Conservation (phyloP, 1,284 basidiomycete species). For the Tetrapyrgos nigripes region DNA sequence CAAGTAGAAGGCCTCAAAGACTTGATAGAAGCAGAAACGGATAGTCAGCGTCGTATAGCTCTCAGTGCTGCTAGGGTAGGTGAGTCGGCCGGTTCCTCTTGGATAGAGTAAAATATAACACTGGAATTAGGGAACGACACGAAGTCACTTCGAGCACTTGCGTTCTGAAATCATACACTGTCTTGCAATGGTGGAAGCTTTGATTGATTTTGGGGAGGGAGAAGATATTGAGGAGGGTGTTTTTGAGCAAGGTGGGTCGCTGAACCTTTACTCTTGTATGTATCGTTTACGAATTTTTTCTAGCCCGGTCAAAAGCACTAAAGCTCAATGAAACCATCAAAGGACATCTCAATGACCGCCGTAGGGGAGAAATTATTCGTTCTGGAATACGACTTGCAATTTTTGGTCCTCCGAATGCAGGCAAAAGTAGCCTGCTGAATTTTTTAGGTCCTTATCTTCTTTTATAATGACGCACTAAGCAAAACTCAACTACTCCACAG, state of each 20-base stretch:
- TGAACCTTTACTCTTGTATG: background rate
- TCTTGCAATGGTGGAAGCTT: constrained; percentile 81
- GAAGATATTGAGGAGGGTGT: constrained; percentile 85
- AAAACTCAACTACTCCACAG: constrained; percentile 41
- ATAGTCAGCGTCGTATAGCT: constrained; percentile 78
- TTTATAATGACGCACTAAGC: background rate
- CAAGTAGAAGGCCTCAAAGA: constrained; percentile 87
- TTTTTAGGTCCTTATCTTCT: constrained; percentile 64
- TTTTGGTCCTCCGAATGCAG: constrained; percentile 90
- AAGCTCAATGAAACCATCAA: constrained; percentile 57
- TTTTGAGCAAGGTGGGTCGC: constrained; percentile 62
- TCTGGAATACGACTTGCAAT: constrained; percentile 84
- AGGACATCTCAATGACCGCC: constrained; percentile 66
- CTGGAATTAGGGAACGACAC: constrained; percentile 58
- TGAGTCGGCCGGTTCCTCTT: constrained; percentile 36
- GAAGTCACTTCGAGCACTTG: constrained; percentile 66
- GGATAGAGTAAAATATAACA: background rate
- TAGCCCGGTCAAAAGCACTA: constrained; percentile 56
- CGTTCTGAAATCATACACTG: constrained; percentile 71
- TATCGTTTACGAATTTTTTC: constrained; percentile 9
- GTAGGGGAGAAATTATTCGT: constrained; percentile 84
- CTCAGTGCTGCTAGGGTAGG: constrained; percentile 63
- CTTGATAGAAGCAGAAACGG: constrained; percentile 87
- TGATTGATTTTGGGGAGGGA: constrained; percentile 92
- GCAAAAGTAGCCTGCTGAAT: constrained; percentile 87